Conservation (phyloP, 2,329 filamentous ascomycete species). For the Cordyceps cicadae region DNA sequence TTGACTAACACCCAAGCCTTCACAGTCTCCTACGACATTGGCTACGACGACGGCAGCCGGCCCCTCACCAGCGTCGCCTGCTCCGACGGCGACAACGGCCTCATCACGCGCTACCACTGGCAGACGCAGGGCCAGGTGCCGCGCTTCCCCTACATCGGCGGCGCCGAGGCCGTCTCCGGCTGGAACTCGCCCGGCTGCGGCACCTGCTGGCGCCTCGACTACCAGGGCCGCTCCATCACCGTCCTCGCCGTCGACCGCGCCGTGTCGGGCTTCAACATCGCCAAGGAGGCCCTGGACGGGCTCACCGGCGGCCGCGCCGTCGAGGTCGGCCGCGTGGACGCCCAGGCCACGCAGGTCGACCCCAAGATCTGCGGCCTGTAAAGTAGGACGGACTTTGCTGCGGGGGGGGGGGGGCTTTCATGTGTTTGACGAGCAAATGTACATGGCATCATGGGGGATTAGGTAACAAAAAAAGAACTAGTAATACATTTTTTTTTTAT, state of each 20-base stretch:
- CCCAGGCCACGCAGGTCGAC: slow-evolving; percentile 35
- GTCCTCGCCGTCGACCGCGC: slow-evolving; percentile 49
- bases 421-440: background rate
- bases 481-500: background rate
- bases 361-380: slow-evolving; percentile 36
- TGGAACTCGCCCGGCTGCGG: slow-evolving; percentile 53
- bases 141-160: slow-evolving; percentile 48
- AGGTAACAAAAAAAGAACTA: background rate
- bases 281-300: slow-evolving; percentile 44
- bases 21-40: slow-evolving; percentile 62
- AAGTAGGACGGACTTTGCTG: background rate
- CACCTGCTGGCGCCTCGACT: slow-evolving; percentile 49
- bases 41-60: slow-evolving; percentile 55
- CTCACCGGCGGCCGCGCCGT: slow-evolving; percentile 45
- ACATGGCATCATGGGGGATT: background rate
- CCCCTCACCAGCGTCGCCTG: slow-evolving; percentile 53
- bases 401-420: too few relatives aligned
- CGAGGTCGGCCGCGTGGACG: slow-evolving; percentile 44
- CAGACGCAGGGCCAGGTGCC: slow-evolving; percentile 42
- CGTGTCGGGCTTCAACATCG: slow-evolving; percentile 46
- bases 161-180: slow-evolving; percentile 39
- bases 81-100: slow-evolving; percentile 59
- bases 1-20: background rate
- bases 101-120: slow-evolving; percentile 55
- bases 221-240: slow-evolving; percentile 42